Evolutionary conservation across 306 rosid species (phyloP).

Genomic region (Cicer pinnatifidum): DNA sequence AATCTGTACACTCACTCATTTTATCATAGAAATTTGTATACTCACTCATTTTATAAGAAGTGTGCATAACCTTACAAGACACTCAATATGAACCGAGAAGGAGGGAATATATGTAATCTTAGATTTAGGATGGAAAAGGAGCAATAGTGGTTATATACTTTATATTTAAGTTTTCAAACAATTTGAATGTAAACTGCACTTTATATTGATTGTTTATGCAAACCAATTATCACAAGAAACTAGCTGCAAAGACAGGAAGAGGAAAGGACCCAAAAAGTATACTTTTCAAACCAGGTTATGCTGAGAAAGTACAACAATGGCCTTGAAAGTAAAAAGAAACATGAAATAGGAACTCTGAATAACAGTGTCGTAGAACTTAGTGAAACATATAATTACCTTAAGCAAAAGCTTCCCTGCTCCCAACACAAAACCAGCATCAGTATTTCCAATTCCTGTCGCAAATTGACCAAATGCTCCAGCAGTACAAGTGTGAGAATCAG

Average conservation of each 20-base stretch:
- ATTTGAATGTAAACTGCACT: neutral
- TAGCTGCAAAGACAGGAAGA: constrained; percentile 11
- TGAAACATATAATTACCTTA: constrained; percentile 59
- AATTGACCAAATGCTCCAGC: constrained; percentile 99
- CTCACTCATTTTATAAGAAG: no score
- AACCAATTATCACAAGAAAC: neutral
- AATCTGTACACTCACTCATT: no score
- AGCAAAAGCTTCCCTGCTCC: constrained; percentile 92
- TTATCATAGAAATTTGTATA: no score
- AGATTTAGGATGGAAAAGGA: neutral
- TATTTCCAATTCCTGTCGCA: constrained; percentile 94
- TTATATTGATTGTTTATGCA: constrained; percentile 25
- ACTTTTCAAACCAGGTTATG: constrained; percentile 9
- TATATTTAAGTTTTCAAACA: neutral
- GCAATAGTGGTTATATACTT: neutral
- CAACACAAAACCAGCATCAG: constrained; percentile 91
- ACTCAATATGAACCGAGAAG: no score
- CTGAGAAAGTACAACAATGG: neutral
- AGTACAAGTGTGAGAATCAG: constrained; percentile 96
- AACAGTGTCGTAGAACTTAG: constrained; percentile 5
- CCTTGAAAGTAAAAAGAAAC: constrained; percentile 17
- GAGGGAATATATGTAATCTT: neutral
- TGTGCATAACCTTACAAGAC: no score
- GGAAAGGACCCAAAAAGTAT: neutral
- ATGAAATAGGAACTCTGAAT: constrained; percentile 7